Percentiles rank a stretch among this genome's conserved stretches.
Conservation (phyloP, 805 yeast species). For the Pichia phayaonensis region DNA sequence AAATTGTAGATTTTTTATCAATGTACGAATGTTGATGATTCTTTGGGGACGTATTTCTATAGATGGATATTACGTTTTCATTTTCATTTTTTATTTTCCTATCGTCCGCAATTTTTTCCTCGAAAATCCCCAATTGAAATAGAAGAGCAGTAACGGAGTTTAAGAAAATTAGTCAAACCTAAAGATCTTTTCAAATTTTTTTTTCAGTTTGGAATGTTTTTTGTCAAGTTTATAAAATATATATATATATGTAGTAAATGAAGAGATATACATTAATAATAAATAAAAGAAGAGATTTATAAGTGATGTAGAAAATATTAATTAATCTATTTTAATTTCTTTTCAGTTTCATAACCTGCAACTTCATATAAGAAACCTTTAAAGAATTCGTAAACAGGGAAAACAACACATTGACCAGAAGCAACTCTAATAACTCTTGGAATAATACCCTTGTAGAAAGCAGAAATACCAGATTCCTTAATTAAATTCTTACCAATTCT, state of each 20-base stretch:
- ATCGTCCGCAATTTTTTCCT: too few species aligned
- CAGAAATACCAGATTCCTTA: conserved; percentile 81
- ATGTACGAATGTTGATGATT: too few species aligned
- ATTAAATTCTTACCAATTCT: conserved; percentile 76
- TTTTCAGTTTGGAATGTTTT: neutral
- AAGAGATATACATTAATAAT: neutral
- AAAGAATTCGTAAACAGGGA: conserved; percentile 90
- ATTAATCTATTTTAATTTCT: conserved; percentile 15
- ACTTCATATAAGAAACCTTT: conserved; percentile 52
- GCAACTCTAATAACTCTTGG: conserved; percentile 99
- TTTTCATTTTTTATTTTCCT: too few species aligned
- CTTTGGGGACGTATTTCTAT: too few species aligned
- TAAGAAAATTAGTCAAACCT: too few species aligned
- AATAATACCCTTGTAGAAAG: conserved; percentile 93
- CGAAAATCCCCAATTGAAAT: too few species aligned
- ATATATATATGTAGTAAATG: neutral
- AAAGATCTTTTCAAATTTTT: too few species aligned
- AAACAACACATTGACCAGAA: conserved; percentile 98
- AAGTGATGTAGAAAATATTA: too few species aligned
- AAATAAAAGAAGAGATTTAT: too few species aligned
- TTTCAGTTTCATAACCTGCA: conserved; percentile 16
- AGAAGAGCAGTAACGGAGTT: too few species aligned
- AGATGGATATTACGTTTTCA: too few species aligned
- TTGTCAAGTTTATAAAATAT: neutral
- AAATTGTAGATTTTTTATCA: neutral